Evolutionary conservation across 768 basidiomycete species (phyloP).

Genomic region (Suillus cothurnatus): DNA sequence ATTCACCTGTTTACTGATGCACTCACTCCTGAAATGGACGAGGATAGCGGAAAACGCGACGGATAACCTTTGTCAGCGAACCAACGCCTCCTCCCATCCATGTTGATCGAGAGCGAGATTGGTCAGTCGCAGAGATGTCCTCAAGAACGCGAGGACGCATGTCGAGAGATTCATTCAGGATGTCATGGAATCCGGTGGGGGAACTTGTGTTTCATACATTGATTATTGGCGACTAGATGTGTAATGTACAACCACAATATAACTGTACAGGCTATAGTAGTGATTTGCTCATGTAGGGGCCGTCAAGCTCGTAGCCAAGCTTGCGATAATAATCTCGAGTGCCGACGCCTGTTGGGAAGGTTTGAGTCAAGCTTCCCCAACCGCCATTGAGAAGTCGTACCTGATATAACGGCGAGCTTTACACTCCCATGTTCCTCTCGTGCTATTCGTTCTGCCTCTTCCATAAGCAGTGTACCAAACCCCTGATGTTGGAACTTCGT

Average conservation of each 20-base stretch:
- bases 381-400: conserved; percentile 40
- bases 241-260: conserved; percentile 9
- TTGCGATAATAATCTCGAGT: conserved; percentile 97
- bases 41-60: conserved; percentile 50
- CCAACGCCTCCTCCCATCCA: conserved; percentile 79
- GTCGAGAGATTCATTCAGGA: conserved; percentile 96
- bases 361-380: conserved; percentile 8
- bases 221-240: conserved; percentile 54
- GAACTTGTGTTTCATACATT: conserved; percentile 93
- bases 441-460: conserved; percentile 98
- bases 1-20: too few species aligned
- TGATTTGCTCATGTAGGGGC: conserved; percentile 96
- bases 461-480: conserved; percentile 97
- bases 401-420: conserved; percentile 97
- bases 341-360: conserved; percentile 68
- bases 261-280: conserved; percentile 41
- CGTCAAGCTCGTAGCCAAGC: conserved; percentile 92
- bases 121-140: conserved; percentile 94
- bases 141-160: conserved; percentile 94
- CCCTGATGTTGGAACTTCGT: conserved; percentile 98
- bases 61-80: conserved; percentile 78
- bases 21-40: conserved; percentile 65
- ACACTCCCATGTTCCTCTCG: conserved; percentile 95
- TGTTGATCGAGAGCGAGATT: conserved; percentile 95
- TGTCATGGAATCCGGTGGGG: conserved; percentile 93